Evolutionary conservation across 208 protist genomes (phyloP).

Genomic region (Wallacemonas collosoma): DNA sequence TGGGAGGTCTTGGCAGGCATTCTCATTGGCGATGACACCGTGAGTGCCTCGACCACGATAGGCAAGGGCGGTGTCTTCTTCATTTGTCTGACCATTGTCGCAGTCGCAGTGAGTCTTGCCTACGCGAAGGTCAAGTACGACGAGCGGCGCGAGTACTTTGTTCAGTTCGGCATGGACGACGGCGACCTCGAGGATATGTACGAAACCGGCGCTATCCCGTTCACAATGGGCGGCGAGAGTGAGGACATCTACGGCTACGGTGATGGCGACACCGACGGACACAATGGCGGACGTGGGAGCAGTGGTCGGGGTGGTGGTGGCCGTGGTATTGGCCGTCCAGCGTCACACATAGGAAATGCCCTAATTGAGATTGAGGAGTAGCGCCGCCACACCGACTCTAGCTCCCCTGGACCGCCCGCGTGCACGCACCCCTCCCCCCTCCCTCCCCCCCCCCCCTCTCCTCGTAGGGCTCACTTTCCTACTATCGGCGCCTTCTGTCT

Average conservation of each 20-base stretch:
- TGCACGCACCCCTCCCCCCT: too few species aligned
- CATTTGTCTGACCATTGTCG: slow-evolving; percentile 34
- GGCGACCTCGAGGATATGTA: slow-evolving; percentile 87
- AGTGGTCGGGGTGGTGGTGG: background rate
- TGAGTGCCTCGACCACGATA: background rate
- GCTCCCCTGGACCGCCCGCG: too few species aligned
- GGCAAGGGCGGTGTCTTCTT: slow-evolving; percentile 20
- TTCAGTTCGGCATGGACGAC: slow-evolving; percentile 74
- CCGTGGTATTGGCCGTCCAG: slow-evolving; percentile 1
- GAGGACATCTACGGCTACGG: slow-evolving; percentile 8
- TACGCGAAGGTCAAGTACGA: slow-evolving; percentile 68
- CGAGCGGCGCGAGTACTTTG: slow-evolving; percentile 74
- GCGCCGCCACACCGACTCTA: background rate
- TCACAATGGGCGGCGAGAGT: slow-evolving; percentile 18
- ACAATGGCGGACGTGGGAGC: background rate
- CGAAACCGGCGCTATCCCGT: slow-evolving; percentile 18
- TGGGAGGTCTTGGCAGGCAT: slow-evolving; percentile 28
- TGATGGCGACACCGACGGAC: background rate
- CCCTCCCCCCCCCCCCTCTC: too few species aligned
- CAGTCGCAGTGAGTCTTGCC: slow-evolving; percentile 32
- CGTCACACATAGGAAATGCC: slow-evolving; percentile 33
- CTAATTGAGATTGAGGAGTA: slow-evolving; percentile 91
- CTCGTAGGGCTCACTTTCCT: too few species aligned
- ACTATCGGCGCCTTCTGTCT: too few species aligned
- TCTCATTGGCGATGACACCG: slow-evolving; percentile 37